Percentiles rank a stretch among this genome's conserved stretches.
These are phyloP conservation scores for Ceratonia siliqua DNA, from an alignment of 306 rosid genomes.

Conservation along the genomic window DNA sequence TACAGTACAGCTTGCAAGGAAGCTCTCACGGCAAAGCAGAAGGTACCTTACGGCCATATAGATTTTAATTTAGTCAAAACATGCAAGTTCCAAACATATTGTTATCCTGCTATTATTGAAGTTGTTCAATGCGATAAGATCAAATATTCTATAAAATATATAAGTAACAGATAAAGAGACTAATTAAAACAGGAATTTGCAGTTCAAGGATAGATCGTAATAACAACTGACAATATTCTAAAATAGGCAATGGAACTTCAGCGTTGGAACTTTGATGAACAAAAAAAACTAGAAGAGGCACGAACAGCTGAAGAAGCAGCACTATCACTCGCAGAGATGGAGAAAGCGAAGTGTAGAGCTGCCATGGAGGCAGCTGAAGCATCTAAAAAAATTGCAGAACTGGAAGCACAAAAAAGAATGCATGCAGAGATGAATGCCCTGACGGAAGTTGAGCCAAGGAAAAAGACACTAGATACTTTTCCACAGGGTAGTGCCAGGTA, in stretches of 20 bases:
- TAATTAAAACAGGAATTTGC: background rate
- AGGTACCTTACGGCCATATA: slow-evolving; percentile 39
- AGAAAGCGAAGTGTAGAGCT: slow-evolving; percentile 56
- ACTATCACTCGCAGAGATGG: slow-evolving; percentile 59
- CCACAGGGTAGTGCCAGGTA: slow-evolving; percentile 44
- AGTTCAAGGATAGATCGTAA: slow-evolving; percentile 3
- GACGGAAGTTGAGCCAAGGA: slow-evolving; percentile 47
- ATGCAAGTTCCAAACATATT: background rate
- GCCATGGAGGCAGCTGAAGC: slow-evolving; percentile 76
- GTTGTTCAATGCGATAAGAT: background rate
- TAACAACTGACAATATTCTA: slow-evolving; percentile 1
- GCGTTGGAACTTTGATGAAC: slow-evolving; percentile 73
- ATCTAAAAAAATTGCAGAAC: slow-evolving; percentile 53
- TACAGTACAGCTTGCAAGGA: slow-evolving; percentile 83
- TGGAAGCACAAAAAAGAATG: slow-evolving; percentile 64
- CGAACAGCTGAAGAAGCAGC: slow-evolving; percentile 61
- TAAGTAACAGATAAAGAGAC: too few relatives aligned
- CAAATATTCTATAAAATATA: background rate
- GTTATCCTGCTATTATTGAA: background rate
- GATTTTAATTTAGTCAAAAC: slow-evolving; percentile 12
- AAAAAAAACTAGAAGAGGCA: slow-evolving; percentile 55
- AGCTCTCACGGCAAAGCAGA: slow-evolving; percentile 63
- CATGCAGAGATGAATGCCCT: slow-evolving; percentile 45
- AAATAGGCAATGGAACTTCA: slow-evolving; percentile 70
- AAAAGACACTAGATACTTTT: slow-evolving; percentile 5